Evolutionary conservation across 305 asterid species (phyloP), one percentile per base, ranked within the genome.

Genomic region (Fraxinus platypoda): DNA sequence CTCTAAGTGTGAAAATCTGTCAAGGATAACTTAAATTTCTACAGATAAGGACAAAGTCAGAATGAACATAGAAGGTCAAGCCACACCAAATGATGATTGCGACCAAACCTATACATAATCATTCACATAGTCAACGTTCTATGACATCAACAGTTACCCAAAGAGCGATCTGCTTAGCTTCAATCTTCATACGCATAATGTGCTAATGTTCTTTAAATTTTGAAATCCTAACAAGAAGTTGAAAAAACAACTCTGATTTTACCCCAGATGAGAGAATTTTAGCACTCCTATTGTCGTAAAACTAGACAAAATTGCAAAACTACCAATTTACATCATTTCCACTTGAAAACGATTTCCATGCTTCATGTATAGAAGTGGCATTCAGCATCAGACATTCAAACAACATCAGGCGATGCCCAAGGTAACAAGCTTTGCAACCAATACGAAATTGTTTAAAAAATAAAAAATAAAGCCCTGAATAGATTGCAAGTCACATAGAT

Each of bases 1-100:
- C 99, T 92, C 99, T 92, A 83, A 94, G 98, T 91, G 98, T 97
- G 87, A 87, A 83, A 80, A 79, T 23, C 70, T 75, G 98, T 94
- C 91, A 94, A 95, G 97, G 95, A 82, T 80, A 75, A 88, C 86
- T 28, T 71, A 74, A 76, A 74, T 26, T 49, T 38, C 38, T 26
- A 37, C 49, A 81, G n/a, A 26, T 9, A 17, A 73, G 25, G 12
- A 30, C 28, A 81, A 57, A 77, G 15, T 57, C 64, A 31, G 74
- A 49, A 23, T 28, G 35, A 70, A 72, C 21, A 46, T 68, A 57
- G 9, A 82, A 34, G 64, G 64, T 59, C 80, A 74, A 57, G 75
- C 80, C 62, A 52, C 77, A 81, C 75, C 34, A 30, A 62, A 81
- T 34, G 78, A 82, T 31, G 72, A 72, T 25, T 26, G 66, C 62